Evolutionary conservation across 768 basidiomycete genomes (phyloP).

Genomic region (Naganishia randhawae): DNA sequence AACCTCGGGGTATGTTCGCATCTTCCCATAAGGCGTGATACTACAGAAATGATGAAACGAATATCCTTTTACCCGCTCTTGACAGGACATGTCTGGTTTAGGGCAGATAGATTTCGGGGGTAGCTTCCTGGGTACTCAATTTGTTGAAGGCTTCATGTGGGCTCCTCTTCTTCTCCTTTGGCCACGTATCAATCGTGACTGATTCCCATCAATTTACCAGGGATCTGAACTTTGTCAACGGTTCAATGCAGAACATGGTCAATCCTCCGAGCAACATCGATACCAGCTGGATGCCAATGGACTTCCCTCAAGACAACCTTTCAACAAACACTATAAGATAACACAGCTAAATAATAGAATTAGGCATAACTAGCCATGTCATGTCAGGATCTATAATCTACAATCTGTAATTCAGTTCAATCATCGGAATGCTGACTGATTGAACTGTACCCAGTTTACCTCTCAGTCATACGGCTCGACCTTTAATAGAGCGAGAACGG

Average conservation of each 20-base stretch:
- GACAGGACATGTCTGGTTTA: constrained; percentile 25
- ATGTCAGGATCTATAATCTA: no score
- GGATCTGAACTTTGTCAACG: constrained; percentile 17
- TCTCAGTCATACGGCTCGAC: not conserved
- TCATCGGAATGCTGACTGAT: no score
- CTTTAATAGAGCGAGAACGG: not conserved
- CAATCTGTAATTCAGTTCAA: no score
- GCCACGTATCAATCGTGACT: not conserved
- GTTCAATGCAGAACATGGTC: constrained; percentile 14
- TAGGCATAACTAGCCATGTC: no score
- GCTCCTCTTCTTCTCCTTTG: not conserved
- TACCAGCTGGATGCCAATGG: constrained; percentile 10
- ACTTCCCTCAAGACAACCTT: constrained; percentile 2
- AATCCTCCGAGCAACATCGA: constrained; percentile 12
- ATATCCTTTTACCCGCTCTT: not conserved
- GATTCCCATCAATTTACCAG: not conserved
- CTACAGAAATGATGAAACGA: not conserved
- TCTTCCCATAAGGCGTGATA: not conserved
- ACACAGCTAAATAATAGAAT: not conserved
- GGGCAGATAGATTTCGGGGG: constrained; percentile 30
- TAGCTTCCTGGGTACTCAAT: constrained; percentile 27
- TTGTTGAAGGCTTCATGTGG: constrained; percentile 30
- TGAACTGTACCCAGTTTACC: not conserved
- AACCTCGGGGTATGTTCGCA: not conserved
- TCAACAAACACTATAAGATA: not conserved